Evolutionary conservation across 495 filamentous ascomycete genomes (phyloP).

Genomic region (Aspergillus saccharolyticus): DNA sequence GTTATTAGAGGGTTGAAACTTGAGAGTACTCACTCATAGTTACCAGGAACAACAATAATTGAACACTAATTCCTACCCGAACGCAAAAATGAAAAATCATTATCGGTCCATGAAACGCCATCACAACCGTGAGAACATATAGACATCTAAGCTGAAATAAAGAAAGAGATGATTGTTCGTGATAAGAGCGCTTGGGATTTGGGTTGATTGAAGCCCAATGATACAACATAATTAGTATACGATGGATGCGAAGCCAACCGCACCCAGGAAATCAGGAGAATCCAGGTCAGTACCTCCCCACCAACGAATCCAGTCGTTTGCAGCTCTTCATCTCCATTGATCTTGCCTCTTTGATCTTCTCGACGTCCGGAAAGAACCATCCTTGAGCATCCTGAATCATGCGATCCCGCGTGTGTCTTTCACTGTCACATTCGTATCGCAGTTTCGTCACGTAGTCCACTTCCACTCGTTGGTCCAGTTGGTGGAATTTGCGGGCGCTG

Average conservation of each 20-base stretch:
- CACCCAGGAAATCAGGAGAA: background rate
- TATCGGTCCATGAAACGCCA: background rate
- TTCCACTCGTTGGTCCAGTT: constrained; percentile 76
- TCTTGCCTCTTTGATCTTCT: constrained; percentile 65
- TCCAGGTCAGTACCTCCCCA: constrained; percentile 23
- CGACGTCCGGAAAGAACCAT: constrained; percentile 77
- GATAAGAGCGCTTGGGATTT: constrained; percentile 5
- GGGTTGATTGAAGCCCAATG: no score
- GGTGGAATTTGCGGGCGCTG: constrained; percentile 56
- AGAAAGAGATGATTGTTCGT: background rate
- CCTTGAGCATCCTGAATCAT: constrained; percentile 78
- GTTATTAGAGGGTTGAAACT: background rate
- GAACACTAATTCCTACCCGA: background rate
- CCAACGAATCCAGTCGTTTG: constrained; percentile 44
- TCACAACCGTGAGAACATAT: background rate
- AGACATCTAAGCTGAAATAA: background rate
- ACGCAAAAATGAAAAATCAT: background rate
- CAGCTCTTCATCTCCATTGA: constrained; percentile 58
- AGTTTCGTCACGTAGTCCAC: constrained; percentile 60
- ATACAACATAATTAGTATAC: constrained; percentile 7
- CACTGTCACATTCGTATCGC: constrained; percentile 64
- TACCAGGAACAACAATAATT: background rate
- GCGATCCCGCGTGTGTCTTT: constrained; percentile 55
- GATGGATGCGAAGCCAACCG: constrained; percentile 4
- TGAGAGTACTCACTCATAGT: background rate